phyloP scores from a whole-genome alignment of 2,329 filamentous ascomycete genomes.

The Biscogniauxia mediterranea region DNA sequence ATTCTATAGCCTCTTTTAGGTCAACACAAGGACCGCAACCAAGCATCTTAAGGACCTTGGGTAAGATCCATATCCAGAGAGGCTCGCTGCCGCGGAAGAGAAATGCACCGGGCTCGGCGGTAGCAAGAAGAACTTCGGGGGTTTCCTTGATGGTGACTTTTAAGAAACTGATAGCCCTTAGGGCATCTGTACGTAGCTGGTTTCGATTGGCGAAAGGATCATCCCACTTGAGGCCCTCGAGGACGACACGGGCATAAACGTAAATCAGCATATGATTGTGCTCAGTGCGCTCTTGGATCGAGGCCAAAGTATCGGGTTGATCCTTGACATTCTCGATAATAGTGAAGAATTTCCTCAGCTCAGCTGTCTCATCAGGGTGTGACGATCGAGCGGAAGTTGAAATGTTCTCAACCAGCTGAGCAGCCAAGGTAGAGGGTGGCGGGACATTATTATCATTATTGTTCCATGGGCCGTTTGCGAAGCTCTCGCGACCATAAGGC shows the following conservation, averaged over 20 bases:
- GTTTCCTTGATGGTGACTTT: conserved; percentile 72
- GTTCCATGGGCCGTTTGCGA: conserved; percentile 22
- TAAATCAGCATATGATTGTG: conserved; percentile 85
- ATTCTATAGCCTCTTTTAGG: conserved; percentile 50
- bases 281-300: conserved; percentile 63
- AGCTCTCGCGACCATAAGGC: conserved; percentile 23
- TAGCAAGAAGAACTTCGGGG: conserved; percentile 61
- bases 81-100: conserved; percentile 58
- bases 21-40: conserved; percentile 49
- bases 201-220: conserved; percentile 63
- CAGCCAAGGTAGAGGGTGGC: conserved; percentile 80
- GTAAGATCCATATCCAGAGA: conserved; percentile 65
- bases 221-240: conserved; percentile 67
- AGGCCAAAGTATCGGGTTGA: conserved; percentile 53
- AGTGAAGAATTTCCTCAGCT: conserved; percentile 68
- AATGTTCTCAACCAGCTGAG: conserved; percentile 81
- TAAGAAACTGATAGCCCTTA: conserved; percentile 76
- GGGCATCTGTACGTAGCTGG: conserved; percentile 56
- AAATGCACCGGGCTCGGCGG: conserved; percentile 39
- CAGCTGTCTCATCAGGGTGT: conserved; percentile 65
- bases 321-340: conserved; percentile 56
- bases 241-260: conserved; percentile 75
- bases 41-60: conserved; percentile 55
- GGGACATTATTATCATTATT: conserved; percentile 29
- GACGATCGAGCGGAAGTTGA: conserved; percentile 62